These are phyloP conservation scores for Andrographis paniculata DNA, from an alignment of 305 asterid genomes.

Conservation along the genomic window DNA sequence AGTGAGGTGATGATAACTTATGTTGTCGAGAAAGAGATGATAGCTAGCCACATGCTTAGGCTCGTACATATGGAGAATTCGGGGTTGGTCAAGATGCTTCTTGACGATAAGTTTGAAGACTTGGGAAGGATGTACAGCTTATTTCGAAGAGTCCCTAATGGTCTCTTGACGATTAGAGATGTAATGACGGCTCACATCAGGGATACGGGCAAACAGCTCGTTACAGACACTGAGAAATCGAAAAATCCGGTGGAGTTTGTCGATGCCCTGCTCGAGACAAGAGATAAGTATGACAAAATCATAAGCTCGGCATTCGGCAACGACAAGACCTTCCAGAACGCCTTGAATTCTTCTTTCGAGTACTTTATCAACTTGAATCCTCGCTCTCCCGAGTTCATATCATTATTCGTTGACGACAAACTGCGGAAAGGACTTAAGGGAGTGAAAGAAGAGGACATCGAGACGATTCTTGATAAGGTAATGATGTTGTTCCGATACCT, in stretches of 20 bases:
- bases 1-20: constrained; percentile 37
- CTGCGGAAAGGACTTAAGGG: constrained; percentile 43
- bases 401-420: constrained; percentile 45
- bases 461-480: constrained; percentile 41
- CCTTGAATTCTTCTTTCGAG: constrained; percentile 42
- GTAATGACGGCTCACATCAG: constrained; percentile 41
- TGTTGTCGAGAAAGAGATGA: constrained; percentile 57
- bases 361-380: constrained; percentile 43
- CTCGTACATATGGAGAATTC: constrained; percentile 51
- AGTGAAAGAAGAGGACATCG: constrained; percentile 50
- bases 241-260: constrained; percentile 47
- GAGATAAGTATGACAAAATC: constrained; percentile 40
- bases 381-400: constrained; percentile 44
- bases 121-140: constrained; percentile 43
- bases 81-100: constrained; percentile 42
- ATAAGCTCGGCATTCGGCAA: constrained; percentile 34
- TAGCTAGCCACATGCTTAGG: constrained; percentile 47
- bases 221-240: constrained; percentile 40
- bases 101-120: constrained; percentile 37
- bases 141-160: constrained; percentile 32
- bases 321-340: constrained; percentile 48
- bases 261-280: constrained; percentile 32
- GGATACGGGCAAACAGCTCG: constrained; percentile 44
- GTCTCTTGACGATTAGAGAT: constrained; percentile 32
- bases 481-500: constrained; percentile 50